Conservation (phyloP, 352 stramenopile genomes). For the Globisporangium camurandrum region DNA sequence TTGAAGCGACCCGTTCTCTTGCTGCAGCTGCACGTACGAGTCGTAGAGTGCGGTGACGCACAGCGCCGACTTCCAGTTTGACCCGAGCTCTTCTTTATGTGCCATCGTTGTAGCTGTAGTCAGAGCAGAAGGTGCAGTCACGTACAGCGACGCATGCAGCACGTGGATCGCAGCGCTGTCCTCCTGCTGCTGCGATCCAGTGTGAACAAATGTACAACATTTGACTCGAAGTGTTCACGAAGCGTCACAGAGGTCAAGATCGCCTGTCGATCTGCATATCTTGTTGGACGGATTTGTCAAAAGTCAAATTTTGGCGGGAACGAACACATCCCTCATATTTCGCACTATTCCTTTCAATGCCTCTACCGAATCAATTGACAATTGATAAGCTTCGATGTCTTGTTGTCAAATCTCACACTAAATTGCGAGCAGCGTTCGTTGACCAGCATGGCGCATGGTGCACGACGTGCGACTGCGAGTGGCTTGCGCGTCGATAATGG, state of each 20-base stretch:
- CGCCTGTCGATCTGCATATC: neutral
- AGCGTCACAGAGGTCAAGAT: neutral
- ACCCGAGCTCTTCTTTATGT: conserved; percentile 10
- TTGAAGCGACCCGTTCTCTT: conserved; percentile 38
- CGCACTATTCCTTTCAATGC: no score
- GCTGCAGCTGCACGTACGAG: conserved; percentile 54
- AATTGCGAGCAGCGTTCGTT: neutral
- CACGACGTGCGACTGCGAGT: neutral
- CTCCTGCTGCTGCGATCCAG: no score
- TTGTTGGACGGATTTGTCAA: neutral
- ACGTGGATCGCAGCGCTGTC: no score
- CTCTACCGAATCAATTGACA: no score
- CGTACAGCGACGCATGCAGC: neutral
- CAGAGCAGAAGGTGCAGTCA: neutral
- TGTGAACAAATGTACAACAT: no score
- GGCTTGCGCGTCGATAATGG: conserved; percentile 3
- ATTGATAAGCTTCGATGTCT: no score
- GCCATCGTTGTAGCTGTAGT: neutral
- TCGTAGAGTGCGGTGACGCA: conserved; percentile 75
- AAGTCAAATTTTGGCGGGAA: no score
- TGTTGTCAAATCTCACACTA: neutral
- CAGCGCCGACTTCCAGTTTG: conserved; percentile 66
- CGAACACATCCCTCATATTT: no score
- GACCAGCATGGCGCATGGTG: no score
- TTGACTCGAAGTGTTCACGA: neutral